Conservation (phyloP, 371 early-diverging fungal genomes). For the Zychaea mexicana region DNA sequence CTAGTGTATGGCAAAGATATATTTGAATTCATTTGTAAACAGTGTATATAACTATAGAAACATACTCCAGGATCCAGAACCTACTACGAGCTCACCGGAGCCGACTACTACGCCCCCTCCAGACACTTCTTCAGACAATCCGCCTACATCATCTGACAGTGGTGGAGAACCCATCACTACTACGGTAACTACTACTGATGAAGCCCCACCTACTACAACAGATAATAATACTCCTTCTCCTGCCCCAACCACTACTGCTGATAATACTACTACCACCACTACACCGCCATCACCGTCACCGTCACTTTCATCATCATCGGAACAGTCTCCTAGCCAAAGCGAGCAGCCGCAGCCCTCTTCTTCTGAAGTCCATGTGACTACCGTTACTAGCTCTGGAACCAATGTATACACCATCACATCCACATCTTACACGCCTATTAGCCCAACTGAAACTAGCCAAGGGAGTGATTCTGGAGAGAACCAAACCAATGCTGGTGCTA, state of each 20-base stretch:
- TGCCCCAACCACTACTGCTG: not conserved
- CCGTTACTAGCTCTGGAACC: not conserved
- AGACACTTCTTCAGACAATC: constrained; percentile 3
- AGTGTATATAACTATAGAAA: not conserved
- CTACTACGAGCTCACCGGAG: not conserved
- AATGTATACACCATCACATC: constrained; percentile 12
- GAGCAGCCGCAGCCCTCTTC: not conserved
- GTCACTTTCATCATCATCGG: not conserved
- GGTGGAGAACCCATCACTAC: not conserved
- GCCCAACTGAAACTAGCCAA: not conserved
- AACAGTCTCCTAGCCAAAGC: not conserved
- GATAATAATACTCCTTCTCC: not conserved
- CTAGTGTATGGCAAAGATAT: not conserved
- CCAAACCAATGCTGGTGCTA: constrained; percentile 10
- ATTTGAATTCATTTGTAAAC: not conserved
- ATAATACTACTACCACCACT: not conserved
- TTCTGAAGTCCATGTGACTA: constrained; percentile 2
- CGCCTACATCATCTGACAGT: not conserved
- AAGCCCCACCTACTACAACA: not conserved
- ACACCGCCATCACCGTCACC: not conserved
- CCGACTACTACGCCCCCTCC: not conserved
- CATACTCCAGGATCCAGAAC: not conserved
- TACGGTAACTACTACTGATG: constrained; percentile 4
- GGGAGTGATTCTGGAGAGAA: not conserved
- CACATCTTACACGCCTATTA: constrained; percentile 6